Evolutionary conservation across 208 protist genomes (phyloP), one percentile per base, ranked within the genome.

Genomic region (Wallacemonas sp.): DNA sequence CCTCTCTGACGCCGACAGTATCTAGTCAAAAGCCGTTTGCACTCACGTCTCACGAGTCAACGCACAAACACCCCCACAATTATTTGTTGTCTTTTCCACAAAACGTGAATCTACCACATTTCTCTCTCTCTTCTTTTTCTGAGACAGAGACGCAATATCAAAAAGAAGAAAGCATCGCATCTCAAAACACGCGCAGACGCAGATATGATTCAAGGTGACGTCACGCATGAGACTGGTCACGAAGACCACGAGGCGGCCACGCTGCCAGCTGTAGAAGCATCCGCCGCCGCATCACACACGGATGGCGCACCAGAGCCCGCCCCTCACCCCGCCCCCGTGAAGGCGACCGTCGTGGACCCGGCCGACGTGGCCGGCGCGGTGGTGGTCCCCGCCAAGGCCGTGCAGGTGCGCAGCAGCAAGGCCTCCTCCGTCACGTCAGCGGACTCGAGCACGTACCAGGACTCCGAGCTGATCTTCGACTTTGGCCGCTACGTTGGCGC

Each of bases 401-500:
- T 58, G 52, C 52, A 26, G 12, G 29, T 58, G 8, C 52, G 36
- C 38, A 52, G 27, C 65, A 62, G 60, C 32, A 67, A 52, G 36
- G 56, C 68, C 32, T 73, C 61, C 39, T 57, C 54, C 61, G 62
- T 34, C 44, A 65, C 65, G 21, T 69, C 72, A 1, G 34, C 29
- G 14, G 60, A 54, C 65, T 72, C 67, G 33, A 61, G 61, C n/a
- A 69, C 47, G 14, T 56, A 61, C 11, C 60, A 64, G n/a, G 30
- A 56, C 39, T 65, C 36, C 16, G 71, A 80, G 68, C 72, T 92
- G 2, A 43, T 77, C 47, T 89, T 85, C 46, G 70, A 76, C 38
- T 87, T 88, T 72, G 86, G 86, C 21, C 56, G 58, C 36, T 92
- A 92, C 70, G 63, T 78, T 0, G 86, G 86, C 14, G 63, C 74